Evolutionary conservation across 768 basidiomycete genomes (phyloP).

Genomic region (Boletus rex-veris): DNA sequence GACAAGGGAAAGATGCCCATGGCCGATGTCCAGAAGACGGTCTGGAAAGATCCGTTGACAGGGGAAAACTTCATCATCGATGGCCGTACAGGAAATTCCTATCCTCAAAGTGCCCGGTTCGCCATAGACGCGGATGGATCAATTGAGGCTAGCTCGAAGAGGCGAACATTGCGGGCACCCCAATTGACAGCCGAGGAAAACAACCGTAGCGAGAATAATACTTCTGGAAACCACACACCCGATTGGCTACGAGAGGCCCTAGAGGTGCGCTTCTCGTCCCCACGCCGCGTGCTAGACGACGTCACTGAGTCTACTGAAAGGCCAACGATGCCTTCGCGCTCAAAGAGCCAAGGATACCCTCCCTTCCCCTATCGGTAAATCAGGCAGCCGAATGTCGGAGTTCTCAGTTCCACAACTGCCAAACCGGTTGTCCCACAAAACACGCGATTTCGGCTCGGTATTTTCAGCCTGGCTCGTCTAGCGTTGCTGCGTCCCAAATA

Average conservation of each 20-base stretch:
- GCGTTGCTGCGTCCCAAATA: conserved; percentile 21
- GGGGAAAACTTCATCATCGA: conserved; percentile 60
- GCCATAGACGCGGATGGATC: conserved; percentile 4
- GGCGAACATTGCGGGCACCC: conserved; percentile 14
- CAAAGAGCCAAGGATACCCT: conserved; percentile 47
- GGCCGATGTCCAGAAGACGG: conserved; percentile 28
- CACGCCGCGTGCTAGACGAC: neutral
- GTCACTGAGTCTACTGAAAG: conserved; percentile 31
- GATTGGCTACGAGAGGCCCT: conserved; percentile 64
- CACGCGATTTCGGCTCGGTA: conserved; percentile 6
- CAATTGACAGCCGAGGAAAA: conserved; percentile 3
- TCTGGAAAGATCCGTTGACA: conserved; percentile 65
- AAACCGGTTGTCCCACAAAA: conserved; percentile 7
- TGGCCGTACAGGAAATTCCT: conserved; percentile 66
- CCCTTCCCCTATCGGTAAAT: conserved; percentile 18
- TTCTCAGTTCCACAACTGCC: conserved; percentile 9
- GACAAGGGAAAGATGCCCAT: conserved; percentile 18
- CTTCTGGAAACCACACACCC: conserved; percentile 37
- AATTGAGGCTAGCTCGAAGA: conserved; percentile 6
- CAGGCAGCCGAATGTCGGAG: conserved; percentile 11
- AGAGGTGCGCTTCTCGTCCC: conserved; percentile 38
- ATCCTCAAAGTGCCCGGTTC: conserved; percentile 29
- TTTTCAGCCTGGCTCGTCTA: conserved; percentile 11
- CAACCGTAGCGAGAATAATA: conserved; percentile 4
- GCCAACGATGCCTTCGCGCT: conserved; percentile 54